Conservation (phyloP, 2,329 filamentous ascomycete genomes). For the Chaetomiaceae sp. region DNA sequence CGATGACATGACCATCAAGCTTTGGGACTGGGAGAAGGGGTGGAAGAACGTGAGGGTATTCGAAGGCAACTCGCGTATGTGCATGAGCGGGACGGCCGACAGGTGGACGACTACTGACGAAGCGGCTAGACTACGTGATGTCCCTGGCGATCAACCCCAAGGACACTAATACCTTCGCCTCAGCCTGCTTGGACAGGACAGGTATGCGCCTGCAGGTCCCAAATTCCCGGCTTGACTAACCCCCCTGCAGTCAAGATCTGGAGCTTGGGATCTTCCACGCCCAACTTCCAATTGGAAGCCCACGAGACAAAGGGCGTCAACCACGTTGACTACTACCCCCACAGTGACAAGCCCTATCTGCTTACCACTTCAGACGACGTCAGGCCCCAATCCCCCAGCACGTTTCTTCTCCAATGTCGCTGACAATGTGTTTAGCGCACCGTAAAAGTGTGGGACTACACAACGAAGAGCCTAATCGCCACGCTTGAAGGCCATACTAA, state of each 20-base stretch:
- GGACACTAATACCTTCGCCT: conserved; percentile 87
- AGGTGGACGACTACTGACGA: conserved; percentile 9
- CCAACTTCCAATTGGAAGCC: conserved; percentile 95
- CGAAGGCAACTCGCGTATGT: conserved; percentile 73
- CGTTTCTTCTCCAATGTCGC: background rate
- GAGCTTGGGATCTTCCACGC: conserved; percentile 87
- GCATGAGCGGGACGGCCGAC: conserved; percentile 49
- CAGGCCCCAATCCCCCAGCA: background rate
- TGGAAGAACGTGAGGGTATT: conserved; percentile 99
- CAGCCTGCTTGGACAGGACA: conserved; percentile 90
- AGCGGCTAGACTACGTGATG: conserved; percentile 26
- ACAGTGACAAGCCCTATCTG: conserved; percentile 76
- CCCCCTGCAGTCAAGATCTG: conserved; percentile 58
- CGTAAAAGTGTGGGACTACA: conserved; percentile 99
- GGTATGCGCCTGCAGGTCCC: conserved; percentile 15
- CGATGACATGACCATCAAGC: conserved; percentile 97
- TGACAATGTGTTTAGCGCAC: conserved; percentile 51
- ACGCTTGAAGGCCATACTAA: conserved; percentile 95
- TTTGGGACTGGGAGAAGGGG: conserved; percentile 98
- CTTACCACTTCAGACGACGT: conserved; percentile 89
- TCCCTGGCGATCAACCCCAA: conserved; percentile 96
- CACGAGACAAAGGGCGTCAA: conserved; percentile 98
- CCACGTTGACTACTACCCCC: conserved; percentile 85
- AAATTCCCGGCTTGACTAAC: conserved; percentile 1
- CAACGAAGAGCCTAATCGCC: conserved; percentile 93